phyloP scores from a whole-genome alignment of 106 monocot genomes.

The Chionographis japonica region DNA sequence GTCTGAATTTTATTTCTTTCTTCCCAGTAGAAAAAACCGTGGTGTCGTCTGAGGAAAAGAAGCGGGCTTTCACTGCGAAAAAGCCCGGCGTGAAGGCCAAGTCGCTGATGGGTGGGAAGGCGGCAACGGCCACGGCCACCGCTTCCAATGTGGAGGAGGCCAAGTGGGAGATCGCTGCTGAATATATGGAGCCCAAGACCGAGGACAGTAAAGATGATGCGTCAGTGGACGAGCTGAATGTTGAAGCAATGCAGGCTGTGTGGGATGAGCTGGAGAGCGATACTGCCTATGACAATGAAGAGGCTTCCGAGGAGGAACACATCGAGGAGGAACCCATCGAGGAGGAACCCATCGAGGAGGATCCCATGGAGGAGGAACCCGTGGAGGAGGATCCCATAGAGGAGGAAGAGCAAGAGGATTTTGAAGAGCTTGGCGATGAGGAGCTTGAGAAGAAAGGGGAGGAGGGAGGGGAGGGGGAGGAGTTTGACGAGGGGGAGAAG shows the following conservation, averaged over 20 bases:
- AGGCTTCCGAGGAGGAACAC: neutral
- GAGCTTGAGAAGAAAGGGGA: constrained; percentile 4
- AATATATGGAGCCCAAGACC: neutral
- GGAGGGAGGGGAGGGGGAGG: constrained; percentile 13
- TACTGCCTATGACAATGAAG: neutral
- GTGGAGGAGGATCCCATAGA: neutral
- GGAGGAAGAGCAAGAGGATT: constrained; percentile 4
- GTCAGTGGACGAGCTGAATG: neutral
- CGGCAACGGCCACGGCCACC: constrained; percentile 6
- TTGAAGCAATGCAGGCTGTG: neutral
- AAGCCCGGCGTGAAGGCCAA: constrained; percentile 19
- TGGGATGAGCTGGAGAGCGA: neutral
- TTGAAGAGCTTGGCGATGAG: neutral
- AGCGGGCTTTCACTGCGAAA: constrained; percentile 1
- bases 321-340: neutral
- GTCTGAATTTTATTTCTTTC: neutral
- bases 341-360: constrained; percentile 3
- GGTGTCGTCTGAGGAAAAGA: constrained; percentile 7
- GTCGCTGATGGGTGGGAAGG: constrained; percentile 10
- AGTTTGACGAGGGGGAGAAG: constrained; percentile 8
- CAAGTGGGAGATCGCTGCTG: constrained; percentile 1
- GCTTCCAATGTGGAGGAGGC: neutral
- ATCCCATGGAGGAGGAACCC: constrained; percentile 3
- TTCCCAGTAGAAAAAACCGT: neutral
- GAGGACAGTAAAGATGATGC: constrained; percentile 4